Percentiles rank a stretch among this genome's conserved stretches.
phyloP scores from a whole-genome alignment of 2,329 filamentous ascomycete species.

The Stachybotrys echinatus region DNA sequence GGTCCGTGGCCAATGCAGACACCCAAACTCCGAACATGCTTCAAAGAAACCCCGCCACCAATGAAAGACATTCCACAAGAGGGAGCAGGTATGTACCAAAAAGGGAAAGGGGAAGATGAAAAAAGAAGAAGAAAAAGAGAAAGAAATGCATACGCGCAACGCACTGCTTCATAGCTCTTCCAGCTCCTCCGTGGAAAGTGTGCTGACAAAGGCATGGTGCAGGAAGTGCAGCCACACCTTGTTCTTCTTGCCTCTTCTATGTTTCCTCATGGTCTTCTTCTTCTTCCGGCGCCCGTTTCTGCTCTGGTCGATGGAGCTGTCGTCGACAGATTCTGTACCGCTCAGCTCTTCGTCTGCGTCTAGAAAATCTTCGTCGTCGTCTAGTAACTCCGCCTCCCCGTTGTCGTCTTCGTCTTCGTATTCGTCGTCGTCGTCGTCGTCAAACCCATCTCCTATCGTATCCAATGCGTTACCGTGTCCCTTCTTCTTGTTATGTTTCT shows the following conservation, averaged over 20 bases:
- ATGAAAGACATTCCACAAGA: too few relatives aligned
- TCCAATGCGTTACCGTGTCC: too few relatives aligned
- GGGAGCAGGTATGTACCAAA: background rate
- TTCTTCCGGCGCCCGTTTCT: constrained; percentile 34
- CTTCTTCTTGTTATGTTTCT: constrained; percentile 8
- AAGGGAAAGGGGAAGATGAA: background rate
- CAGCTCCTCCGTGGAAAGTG: constrained; percentile 61
- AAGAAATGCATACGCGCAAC: background rate
- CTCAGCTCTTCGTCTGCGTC: constrained; percentile 29
- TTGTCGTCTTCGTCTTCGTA: constrained; percentile 15
- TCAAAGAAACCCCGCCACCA: too few relatives aligned
- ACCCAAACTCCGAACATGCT: constrained; percentile 1
- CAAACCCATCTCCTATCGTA: constrained; percentile 16
- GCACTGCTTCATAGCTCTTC: constrained; percentile 31
- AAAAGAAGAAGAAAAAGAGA: constrained; percentile 5
- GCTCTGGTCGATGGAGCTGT: constrained; percentile 25
- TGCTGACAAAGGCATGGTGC: constrained; percentile 72
- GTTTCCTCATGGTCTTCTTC: constrained; percentile 40
- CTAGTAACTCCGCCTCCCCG: constrained; percentile 14
- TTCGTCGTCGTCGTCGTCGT: constrained; percentile 19
- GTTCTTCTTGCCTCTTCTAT: constrained; percentile 51
- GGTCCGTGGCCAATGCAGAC: background rate
- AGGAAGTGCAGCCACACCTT: constrained; percentile 76
- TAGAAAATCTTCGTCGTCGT: constrained; percentile 12
- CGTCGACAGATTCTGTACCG: constrained; percentile 15